Evolutionary conservation across 306 rosid species (phyloP), one percentile per base, ranked within the genome.

Genomic region (Psophocarpus tetragonolobus): DNA sequence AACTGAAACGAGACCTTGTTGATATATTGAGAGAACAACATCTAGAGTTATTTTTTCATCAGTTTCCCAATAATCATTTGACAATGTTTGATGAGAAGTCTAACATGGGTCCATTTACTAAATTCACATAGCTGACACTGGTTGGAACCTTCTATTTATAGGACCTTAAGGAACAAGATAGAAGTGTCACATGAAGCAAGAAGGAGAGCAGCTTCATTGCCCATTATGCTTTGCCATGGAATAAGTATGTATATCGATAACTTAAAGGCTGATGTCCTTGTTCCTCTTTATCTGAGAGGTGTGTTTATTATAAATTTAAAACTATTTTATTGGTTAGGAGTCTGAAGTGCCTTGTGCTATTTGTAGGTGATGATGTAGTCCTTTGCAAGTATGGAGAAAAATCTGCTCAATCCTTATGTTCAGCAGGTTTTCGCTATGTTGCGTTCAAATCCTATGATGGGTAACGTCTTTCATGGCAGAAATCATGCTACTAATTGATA

Each of bases 151-250:
- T 53, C 54, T 35, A 30, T 57, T 27, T 81, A 72, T 75, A 96
- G 99, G 91, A 84, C 79, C 92, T 84, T 96, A 63, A 86, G 88
- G 87, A 96, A 87, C 92, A 96, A 87, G 83, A 87, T 93, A 67
- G 98, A 91, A 87, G 91, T 84, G 18, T 90, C 93, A 21, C 88
- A 92, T 36, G 99, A 96, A 81, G 90, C 98, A 56, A 75, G 88
- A 68, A 90, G 98, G 90, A 85, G 99, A 20, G 98, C 98, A 4
- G 93, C 91, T 10, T 90, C 97, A 10, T 78, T 96, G 47, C 99
- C 97, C 12, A 84, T 96, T 83, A 78, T 91, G 50, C 80, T 86
- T 61, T 90, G 91, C 80, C 99, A 96, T 76, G 99, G 99, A 88
- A 87, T 29, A 30, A 62, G 99, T 93, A 86, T 0, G 94, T 75